phyloP scores from a whole-genome alignment of 192 early-diverging fungal genomes.

The Spizellomyces punctatus region DNA sequence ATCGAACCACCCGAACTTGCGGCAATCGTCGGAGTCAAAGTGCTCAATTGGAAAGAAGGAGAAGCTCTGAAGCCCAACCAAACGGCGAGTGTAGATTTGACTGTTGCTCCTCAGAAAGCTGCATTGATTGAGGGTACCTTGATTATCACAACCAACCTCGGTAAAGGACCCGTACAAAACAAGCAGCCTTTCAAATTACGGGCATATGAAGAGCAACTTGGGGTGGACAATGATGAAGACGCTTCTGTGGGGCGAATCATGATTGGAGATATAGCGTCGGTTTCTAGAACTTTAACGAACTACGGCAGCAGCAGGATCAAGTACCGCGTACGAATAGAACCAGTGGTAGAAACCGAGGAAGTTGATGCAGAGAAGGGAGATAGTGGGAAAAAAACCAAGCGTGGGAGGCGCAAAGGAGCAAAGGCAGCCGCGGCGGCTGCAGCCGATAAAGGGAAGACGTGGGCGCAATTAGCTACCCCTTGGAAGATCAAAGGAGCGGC shows the following conservation, averaged over 20 bases:
- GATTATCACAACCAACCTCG: constrained; percentile 44
- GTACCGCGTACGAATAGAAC: constrained; percentile 50
- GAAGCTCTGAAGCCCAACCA: constrained; percentile 24
- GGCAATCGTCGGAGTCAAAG: constrained; percentile 17
- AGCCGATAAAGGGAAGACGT: constrained; percentile 21
- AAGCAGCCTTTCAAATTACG: constrained; percentile 46
- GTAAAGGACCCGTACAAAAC: constrained; percentile 30
- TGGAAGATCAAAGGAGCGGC: constrained; percentile 43
- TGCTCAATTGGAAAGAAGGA: constrained; percentile 10
- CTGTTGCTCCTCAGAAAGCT: constrained; percentile 35
- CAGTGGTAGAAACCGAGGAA: constrained; percentile 16
- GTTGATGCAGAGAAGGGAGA: constrained; percentile 15
- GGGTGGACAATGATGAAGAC: constrained; percentile 48
- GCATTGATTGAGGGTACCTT: constrained; percentile 35
- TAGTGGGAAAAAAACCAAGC: constrained; percentile 21
- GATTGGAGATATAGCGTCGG: constrained; percentile 47
- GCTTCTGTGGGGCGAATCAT: constrained; percentile 53
- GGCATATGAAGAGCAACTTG: constrained; percentile 51
- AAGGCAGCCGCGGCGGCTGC: constrained; percentile 3
- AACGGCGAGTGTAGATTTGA: constrained; percentile 30
- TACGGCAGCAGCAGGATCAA: constrained; percentile 47
- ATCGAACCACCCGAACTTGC: constrained; percentile 33
- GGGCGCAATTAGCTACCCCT: constrained; percentile 27
- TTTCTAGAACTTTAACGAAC: constrained; percentile 45
- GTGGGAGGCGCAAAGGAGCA: constrained; percentile 31